Percentiles rank a stretch among this genome's conserved stretches.
Conservation (phyloP, 768 basidiomycete species). For the Phlebiopsis gigantea region DNA sequence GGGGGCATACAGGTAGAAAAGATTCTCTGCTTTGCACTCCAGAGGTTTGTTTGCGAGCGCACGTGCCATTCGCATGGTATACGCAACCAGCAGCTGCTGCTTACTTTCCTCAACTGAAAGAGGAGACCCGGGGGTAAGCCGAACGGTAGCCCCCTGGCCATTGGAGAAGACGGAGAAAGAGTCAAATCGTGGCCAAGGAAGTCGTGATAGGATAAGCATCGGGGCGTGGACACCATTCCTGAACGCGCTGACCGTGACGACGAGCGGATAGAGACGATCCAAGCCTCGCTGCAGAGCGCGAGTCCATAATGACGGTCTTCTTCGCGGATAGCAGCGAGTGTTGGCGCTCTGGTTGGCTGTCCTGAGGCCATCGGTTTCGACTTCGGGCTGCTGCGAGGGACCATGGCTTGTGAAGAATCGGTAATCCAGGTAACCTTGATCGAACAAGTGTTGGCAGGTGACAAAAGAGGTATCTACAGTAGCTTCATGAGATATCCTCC, state of each 20-base stretch:
- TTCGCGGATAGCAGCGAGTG: conserved; percentile 43
- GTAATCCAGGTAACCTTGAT: conserved; percentile 14
- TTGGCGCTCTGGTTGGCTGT: conserved; percentile 8
- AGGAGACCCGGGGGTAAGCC: conserved; percentile 41
- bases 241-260: conserved; percentile 34
- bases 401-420: conserved; percentile 32
- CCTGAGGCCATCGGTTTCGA: neutral
- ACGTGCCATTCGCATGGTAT: conserved; percentile 60
- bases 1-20: conserved; percentile 67
- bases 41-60: conserved; percentile 65
- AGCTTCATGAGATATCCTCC: conserved; percentile 7
- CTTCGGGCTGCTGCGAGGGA: neutral
- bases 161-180: conserved; percentile 57
- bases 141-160: conserved; percentile 38
- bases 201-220: conserved; percentile 60
- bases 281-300: conserved; percentile 28
- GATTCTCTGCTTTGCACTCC: conserved; percentile 44
- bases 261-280: conserved; percentile 49
- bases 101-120: conserved; percentile 43
- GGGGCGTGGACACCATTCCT: conserved; percentile 42
- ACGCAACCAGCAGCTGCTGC: conserved; percentile 46
- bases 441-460: conserved; percentile 13
- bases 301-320: conserved; percentile 64
- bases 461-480: conserved; percentile 11
- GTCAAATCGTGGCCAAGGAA: conserved; percentile 54